Conservation (phyloP, 2,329 filamentous ascomycete species). For the Lasiodiplodia gonubiensis region DNA sequence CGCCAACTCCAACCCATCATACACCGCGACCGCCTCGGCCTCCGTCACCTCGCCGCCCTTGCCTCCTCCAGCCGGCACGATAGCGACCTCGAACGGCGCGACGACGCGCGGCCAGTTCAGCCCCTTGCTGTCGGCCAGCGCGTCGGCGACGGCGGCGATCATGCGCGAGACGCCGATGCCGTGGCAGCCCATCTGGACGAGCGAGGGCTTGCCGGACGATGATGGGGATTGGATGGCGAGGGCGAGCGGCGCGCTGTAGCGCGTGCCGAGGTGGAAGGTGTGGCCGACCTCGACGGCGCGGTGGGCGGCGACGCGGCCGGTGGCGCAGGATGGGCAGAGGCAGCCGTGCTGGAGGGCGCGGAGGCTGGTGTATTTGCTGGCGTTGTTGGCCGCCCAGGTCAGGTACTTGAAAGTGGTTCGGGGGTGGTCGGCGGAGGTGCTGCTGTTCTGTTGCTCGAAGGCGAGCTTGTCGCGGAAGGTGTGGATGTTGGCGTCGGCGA, state of each 20-base stretch:
- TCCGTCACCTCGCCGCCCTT: too few species aligned
- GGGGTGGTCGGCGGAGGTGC: slow-evolving; percentile 14
- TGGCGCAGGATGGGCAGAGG: slow-evolving; percentile 8
- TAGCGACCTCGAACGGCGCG: slow-evolving; percentile 78
- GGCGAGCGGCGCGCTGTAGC: slow-evolving; percentile 78
- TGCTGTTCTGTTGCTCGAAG: slow-evolving; percentile 31
- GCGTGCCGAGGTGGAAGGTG: slow-evolving; percentile 90
- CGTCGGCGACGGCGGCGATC: slow-evolving; percentile 82
- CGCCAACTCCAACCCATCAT: slow-evolving; percentile 61
- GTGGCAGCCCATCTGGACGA: slow-evolving; percentile 93
- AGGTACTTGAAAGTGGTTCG: slow-evolving; percentile 35
- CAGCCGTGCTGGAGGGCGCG: background rate
- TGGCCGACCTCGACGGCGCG: slow-evolving; percentile 90
- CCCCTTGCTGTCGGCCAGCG: slow-evolving; percentile 69
- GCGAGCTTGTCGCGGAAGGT: slow-evolving; percentile 34
- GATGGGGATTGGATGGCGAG: slow-evolving; percentile 50
- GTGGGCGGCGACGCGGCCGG: slow-evolving; percentile 41
- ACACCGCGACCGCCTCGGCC: slow-evolving; percentile 62
- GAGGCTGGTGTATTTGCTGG: background rate
- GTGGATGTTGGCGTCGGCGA: slow-evolving; percentile 18
- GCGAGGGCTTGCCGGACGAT: slow-evolving; percentile 49
- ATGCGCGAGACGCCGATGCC: slow-evolving; percentile 93
- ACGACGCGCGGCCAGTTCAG: slow-evolving; percentile 88
- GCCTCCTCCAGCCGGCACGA: slow-evolving; percentile 62
- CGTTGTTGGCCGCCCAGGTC: background rate